These are phyloP conservation scores for Pleurotus eryngii DNA, from an alignment of 768 basidiomycete species.

Conservation along the genomic window DNA sequence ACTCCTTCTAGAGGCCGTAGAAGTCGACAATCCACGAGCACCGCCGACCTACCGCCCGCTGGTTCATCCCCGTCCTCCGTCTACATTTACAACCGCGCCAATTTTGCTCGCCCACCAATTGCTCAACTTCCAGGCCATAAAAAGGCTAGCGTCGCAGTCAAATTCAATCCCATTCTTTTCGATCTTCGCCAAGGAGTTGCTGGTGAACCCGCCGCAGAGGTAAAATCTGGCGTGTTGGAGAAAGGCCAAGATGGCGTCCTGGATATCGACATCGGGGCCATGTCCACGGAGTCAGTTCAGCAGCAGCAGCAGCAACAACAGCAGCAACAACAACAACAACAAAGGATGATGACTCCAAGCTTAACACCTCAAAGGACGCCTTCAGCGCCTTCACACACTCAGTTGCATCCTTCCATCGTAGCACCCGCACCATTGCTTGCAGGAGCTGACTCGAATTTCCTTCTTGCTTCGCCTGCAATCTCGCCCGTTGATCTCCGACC, in stretches of 20 bases:
- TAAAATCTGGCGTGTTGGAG: slow-evolving; percentile 58
- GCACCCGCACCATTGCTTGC: slow-evolving; percentile 48
- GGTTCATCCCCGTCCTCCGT: slow-evolving; percentile 61
- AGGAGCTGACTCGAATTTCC: slow-evolving; percentile 12
- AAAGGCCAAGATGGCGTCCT: slow-evolving; percentile 60
- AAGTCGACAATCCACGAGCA: slow-evolving; percentile 40
- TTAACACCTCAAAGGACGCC: slow-evolving; percentile 32
- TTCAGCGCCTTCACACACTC: slow-evolving; percentile 14
- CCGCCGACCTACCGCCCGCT: slow-evolving; percentile 33
- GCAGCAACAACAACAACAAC: too few species aligned
- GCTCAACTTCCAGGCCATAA: slow-evolving; percentile 96
- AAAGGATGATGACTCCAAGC: slow-evolving; percentile 11
- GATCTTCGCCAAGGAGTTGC: slow-evolving; percentile 71
- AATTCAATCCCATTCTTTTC: slow-evolving; percentile 91
- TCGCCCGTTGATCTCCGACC: slow-evolving; percentile 53
- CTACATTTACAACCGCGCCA: slow-evolving; percentile 94
- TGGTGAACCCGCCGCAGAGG: slow-evolving; percentile 33
- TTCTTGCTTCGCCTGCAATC: slow-evolving; percentile 49
- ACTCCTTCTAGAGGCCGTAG: slow-evolving; percentile 59
- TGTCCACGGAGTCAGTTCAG: slow-evolving; percentile 9
- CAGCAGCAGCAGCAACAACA: too few species aligned
- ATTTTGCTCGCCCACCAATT: slow-evolving; percentile 88
- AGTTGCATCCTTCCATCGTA: slow-evolving; percentile 30
- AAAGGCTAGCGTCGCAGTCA: slow-evolving; percentile 90
- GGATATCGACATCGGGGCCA: slow-evolving; percentile 55